Evolutionary conservation across 306 rosid genomes (phyloP).

Genomic region (Lathyrus aphaca): DNA sequence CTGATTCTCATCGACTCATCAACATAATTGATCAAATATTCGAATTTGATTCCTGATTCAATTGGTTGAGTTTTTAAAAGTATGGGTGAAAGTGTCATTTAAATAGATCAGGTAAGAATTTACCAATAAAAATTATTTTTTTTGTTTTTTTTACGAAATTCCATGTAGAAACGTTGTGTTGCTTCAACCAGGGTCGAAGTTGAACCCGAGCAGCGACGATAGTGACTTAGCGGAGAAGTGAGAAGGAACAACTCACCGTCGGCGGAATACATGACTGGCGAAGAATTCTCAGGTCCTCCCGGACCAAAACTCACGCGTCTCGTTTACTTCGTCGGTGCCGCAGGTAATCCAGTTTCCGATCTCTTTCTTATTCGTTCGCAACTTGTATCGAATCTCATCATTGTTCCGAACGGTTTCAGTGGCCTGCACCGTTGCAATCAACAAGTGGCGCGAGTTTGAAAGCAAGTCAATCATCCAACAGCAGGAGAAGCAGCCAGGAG

Average conservation of each 20-base stretch:
- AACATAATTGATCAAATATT: too few relatives aligned
- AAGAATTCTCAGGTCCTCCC: constrained; percentile 78
- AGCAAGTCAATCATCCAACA: constrained; percentile 46
- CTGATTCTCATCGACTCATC: too few relatives aligned
- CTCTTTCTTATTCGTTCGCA: not conserved
- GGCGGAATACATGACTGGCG: constrained; percentile 63
- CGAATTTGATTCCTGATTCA: too few relatives aligned
- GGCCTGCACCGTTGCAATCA: constrained; percentile 52
- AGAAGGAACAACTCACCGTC: constrained; percentile 22
- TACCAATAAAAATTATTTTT: too few relatives aligned
- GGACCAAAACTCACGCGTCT: constrained; percentile 80
- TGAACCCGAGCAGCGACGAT: not conserved
- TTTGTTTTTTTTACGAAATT: too few relatives aligned
- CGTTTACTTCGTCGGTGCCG: constrained; percentile 76
- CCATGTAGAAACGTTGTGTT: too few relatives aligned
- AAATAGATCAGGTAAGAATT: too few relatives aligned
- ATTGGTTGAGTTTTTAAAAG: too few relatives aligned
- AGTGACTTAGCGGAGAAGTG: constrained; percentile 1
- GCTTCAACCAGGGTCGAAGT: too few relatives aligned
- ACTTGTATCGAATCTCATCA: not conserved
- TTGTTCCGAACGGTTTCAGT: constrained; percentile 44
- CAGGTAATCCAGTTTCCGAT: constrained; percentile 55
- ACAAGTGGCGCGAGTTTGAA: constrained; percentile 65
- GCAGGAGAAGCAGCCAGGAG: constrained; percentile 34
- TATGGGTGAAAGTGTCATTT: too few relatives aligned